Base-by-base conservation (phyloP, 306 rosid species). In the Cucurbita moschata region DNA sequence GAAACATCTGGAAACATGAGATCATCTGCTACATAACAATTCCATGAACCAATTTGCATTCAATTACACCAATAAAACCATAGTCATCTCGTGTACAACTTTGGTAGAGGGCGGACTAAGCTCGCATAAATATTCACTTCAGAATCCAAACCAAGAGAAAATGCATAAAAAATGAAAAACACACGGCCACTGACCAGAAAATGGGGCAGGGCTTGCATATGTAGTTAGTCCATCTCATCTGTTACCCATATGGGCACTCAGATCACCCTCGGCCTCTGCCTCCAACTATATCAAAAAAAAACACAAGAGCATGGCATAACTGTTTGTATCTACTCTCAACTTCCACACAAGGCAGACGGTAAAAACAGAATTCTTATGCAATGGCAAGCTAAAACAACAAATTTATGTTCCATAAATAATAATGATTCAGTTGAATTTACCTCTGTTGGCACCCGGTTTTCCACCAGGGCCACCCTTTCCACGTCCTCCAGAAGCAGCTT, bases 391-490 rank as follows among this genome's bases (percentile, higher is more conserved):
- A 38, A 62, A 62, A 37, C 44, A 62, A 9, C 68, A 62, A 15
- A 62, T 38, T 8, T 4, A 38, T 15, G 26, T 61, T 37, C 19
- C 10, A 62, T 15, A 16, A 57, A 16, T 16, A 39, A 62, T 7
- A 62, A 4, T 0, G 59, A 70, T 26, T 70, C 12, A 49, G 16
- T 70, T 70, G 11, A 50, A 15, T 46, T 65, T 86, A 95, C 99
- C 99, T 89, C 96, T 86, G 82, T 38, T 80, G 81, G 91, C 95
- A 72, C 97, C 87, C 2, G 94, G 49, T 79, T 83, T 90, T 70
- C 92, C 96, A 67, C 96, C 91, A 4, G 87, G 76, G 15, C 97
- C 96, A 61, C 92, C 94, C 77, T 88, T 91, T 77, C 99, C 99
- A 26, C 99, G 91, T 76, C 99, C 97, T 65, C 91, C 96, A 77